Conservation (phyloP, 2,329 filamentous ascomycete species). For the Trichoderma polysporum region DNA sequence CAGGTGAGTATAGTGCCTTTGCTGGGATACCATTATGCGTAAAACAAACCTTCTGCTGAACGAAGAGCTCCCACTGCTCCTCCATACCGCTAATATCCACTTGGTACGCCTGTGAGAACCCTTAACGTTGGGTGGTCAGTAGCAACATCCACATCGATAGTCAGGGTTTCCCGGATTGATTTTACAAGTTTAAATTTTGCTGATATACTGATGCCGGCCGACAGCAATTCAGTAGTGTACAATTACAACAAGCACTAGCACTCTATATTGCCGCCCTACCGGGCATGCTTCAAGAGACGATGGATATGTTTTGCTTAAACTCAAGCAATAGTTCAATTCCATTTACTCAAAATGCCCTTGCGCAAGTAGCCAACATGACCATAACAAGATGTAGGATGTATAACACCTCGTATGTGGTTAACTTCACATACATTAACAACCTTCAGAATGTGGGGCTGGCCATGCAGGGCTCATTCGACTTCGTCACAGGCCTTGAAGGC, state of each 20-base stretch:
- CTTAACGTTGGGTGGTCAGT: neutral
- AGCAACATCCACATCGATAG: neutral
- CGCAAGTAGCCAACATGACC: neutral
- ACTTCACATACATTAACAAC: neutral
- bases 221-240: neutral
- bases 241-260: neutral
- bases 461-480: neutral
- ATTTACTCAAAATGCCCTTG: too few species aligned
- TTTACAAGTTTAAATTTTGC: neutral
- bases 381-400: neutral
- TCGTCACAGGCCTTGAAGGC: neutral
- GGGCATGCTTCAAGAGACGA: too few species aligned
- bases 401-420: neutral
- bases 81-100: too few species aligned
- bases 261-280: neutral
- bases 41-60: too few species aligned
- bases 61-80: too few species aligned
- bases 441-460: neutral
- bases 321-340: too few species aligned
- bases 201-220: neutral
- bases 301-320: too few species aligned
- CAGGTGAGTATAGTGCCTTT: too few species aligned
- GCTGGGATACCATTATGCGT: too few species aligned
- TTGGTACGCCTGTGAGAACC: neutral
- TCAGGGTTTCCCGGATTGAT: neutral